Evolutionary conservation across 805 yeast species (phyloP), one percentile per base, ranked within the genome.

Genomic region (Debaryomyces prosopidis): DNA sequence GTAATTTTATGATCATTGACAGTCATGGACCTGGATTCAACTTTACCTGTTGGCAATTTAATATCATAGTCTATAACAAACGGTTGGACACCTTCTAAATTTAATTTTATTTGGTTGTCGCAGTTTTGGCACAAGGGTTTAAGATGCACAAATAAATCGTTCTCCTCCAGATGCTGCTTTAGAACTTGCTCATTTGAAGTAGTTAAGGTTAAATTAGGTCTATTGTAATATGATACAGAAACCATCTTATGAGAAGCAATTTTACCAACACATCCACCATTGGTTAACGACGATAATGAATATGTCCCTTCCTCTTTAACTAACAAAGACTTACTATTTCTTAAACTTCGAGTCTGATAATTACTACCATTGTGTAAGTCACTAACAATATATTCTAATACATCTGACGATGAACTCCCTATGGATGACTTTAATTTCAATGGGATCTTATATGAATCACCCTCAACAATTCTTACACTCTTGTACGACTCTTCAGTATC

Each of bases 31-130:
- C 71, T 51, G 1, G 55, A 30, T 42, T 69, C 81, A 4, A 59
- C 40, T 27, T 59, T 64, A 0, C 89, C 89, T 54, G 66, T 71
- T 5, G 94, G 91, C 33, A 74, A 65, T 20, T 66, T 66, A 12
- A 86, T 64, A n/a, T 80, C 77, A 60, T 89, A 89, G 33, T 79
- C 81, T 19, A 90, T 67, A n/a, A 77, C 64, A 51, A 89, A 89
- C 18, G 92, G 91, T 1, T 83, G 73, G 5, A 77, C 63, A 1
- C 89, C 92, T 33, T 65, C 66, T 30, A 86, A 61, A 2, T 73
- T 59, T 28, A 87, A 44, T 6, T 51, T 53, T 8, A 68, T 54
- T 15, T 54, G 52, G 30, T 63, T 58, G 2, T 45, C 42, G 27
- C 68, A 60, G 23, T 57, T 53, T 40, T 66, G 70, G 44, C 77